Percentiles rank a stretch among this genome's conserved stretches.
These are phyloP conservation scores for Podila verticillata DNA, from an alignment of 192 early-diverging fungal species.

Conservation along the genomic window DNA sequence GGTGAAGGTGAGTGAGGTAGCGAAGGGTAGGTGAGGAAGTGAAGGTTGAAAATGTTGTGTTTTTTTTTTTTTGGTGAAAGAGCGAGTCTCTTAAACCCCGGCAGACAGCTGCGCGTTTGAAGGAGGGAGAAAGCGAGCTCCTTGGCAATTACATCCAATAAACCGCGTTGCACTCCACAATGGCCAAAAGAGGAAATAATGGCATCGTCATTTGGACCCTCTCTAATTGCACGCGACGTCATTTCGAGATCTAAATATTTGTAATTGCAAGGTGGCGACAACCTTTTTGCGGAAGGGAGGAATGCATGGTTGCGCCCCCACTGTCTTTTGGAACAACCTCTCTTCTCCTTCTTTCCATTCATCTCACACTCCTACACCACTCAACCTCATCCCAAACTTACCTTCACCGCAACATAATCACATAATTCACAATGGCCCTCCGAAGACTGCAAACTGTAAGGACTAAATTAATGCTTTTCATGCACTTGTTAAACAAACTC, in stretches of 20 bases:
- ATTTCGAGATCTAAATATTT: background rate
- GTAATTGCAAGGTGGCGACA: background rate
- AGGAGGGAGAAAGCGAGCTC: too few species aligned
- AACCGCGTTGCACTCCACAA: too few species aligned
- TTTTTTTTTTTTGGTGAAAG: background rate
- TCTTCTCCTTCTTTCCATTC: background rate
- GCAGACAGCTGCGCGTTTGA: too few species aligned
- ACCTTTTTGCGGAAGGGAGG: background rate
- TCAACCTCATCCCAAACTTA: background rate
- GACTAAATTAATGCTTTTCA: too few species aligned
- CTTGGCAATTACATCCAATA: too few species aligned
- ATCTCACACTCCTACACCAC: background rate
- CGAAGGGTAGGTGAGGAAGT: background rate
- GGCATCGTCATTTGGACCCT: too few species aligned
- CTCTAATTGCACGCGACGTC: background rate
- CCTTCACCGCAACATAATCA: background rate
- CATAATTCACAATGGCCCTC: conserved; percentile 36
- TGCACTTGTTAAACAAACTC: too few species aligned
- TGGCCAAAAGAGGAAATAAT: conserved; percentile 2
- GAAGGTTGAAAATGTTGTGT: background rate
- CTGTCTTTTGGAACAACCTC: background rate
- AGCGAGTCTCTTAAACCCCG: background rate
- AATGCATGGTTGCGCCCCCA: background rate
- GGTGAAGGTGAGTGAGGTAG: background rate
- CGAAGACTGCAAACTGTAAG: conserved; percentile 47